A percentile compares a stretch with the other conserved stretches of the same genome.
Conservation (phyloP, 306 rosid species). For the Prunus mume region DNA sequence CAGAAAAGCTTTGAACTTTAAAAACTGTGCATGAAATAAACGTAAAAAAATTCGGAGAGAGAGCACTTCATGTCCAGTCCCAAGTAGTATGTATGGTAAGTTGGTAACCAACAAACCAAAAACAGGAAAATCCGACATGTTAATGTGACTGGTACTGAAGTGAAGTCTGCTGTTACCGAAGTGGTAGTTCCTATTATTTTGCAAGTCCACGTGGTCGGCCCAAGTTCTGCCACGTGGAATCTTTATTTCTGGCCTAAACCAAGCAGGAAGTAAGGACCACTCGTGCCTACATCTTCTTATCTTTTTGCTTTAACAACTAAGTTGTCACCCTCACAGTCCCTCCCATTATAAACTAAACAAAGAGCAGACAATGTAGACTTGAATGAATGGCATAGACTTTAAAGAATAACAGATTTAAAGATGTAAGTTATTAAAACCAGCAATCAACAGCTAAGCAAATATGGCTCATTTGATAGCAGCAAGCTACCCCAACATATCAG, state of each 20-base stretch:
- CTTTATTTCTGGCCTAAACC: slow-evolving; percentile 2
- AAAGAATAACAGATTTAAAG: not conserved
- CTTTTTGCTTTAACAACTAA: not conserved
- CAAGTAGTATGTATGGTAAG: no score
- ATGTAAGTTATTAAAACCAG: not conserved
- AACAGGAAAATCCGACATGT: not conserved
- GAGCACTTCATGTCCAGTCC: not conserved
- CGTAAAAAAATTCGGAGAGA: not conserved
- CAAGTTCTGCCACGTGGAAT: not conserved
- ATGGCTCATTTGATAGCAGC: slow-evolving; percentile 55
- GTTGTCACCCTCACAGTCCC: not conserved
- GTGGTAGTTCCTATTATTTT: not conserved
- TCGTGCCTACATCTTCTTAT: slow-evolving; percentile 7
- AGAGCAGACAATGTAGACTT: not conserved
- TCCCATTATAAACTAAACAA: no score
- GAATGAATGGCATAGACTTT: not conserved
- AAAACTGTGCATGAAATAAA: not conserved
- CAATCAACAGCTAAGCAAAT: not conserved
- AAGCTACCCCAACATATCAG: slow-evolving; percentile 33
- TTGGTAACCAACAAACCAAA: no score
- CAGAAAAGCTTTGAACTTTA: no score
- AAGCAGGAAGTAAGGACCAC: slow-evolving; percentile 21
- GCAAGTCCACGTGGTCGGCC: not conserved
- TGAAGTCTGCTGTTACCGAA: not conserved
- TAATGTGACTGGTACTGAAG: not conserved